Evolutionary conservation across 257 asterid genomes (phyloP), one percentile per base, ranked within the genome.

Genomic region (Nicotiana obtusifolia): DNA sequence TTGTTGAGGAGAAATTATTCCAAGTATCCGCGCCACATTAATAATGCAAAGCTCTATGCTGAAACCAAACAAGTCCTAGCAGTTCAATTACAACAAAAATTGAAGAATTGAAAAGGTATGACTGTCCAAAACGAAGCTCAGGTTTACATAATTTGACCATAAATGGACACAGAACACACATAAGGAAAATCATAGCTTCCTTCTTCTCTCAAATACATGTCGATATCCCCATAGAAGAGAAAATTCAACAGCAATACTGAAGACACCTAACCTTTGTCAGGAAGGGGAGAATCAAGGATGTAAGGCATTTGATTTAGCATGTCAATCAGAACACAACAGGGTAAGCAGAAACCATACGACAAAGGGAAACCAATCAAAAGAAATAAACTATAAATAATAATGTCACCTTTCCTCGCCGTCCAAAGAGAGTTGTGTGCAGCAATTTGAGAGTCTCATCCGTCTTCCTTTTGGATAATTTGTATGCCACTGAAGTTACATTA

Each of bases 391-490:
- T 71, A 76, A 73, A n/a, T 66, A 67, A 22, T 67, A 81, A 64
- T 8, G 6, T 88, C 84, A 93, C 98, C 99, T 94, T 96, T 84
- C 93, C 98, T 86, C 98, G 90, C 89, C 98, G 91, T 81, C 97
- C 97, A 87, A 90, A 96, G 37, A 96, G 92, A 82, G 93, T 82
- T 30, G 88, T 84, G 82, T 94, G 97, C 88, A 96, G 90, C 90
- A 89, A 83, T 80, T 91, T 96, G 82, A 92, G 88, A 31, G 93
- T 93, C 20, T 96, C 99, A 2, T 94, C 98, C 3, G 81, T 84
- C 87, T 94, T 93, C 91, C 90, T 96, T 88, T 90, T 91, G 68
- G 97, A 91, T 87, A 94, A 82, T 82, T 91, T 93, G 85, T 88
- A 88, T 79, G 93, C 94, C 86, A 96, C 98, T 96, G 97, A 77